Evolutionary conservation across 2,329 filamentous ascomycete genomes (phyloP).

Genomic region (Aschersonia sp.): DNA sequence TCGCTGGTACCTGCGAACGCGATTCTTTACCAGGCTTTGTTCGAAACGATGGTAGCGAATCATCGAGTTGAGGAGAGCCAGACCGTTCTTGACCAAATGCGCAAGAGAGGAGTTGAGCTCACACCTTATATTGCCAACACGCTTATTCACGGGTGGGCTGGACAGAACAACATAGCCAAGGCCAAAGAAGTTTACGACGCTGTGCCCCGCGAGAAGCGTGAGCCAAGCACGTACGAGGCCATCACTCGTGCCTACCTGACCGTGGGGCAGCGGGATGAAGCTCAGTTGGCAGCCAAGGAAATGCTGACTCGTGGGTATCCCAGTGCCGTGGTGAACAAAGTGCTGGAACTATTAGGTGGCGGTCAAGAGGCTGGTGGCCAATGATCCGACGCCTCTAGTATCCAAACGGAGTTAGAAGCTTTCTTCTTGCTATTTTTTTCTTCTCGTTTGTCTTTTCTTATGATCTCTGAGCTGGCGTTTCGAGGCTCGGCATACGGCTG

Average conservation of each 20-base stretch:
- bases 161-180: constrained; percentile 65
- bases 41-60: constrained; percentile 94
- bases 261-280: constrained; percentile 62
- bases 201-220: constrained; percentile 65
- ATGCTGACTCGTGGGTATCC: constrained; percentile 87
- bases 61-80: constrained; percentile 68
- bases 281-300: constrained; percentile 70
- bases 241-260: constrained; percentile 92
- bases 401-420: no score
- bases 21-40: constrained; percentile 89
- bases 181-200: constrained; percentile 65
- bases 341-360: constrained; percentile 71
- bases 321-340: constrained; percentile 81
- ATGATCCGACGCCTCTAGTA: constrained; percentile 3
- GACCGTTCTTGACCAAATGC: constrained; percentile 63
- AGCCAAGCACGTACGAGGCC: constrained; percentile 96
- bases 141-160: constrained; percentile 91
- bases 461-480: not conserved
- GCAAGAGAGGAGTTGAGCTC: constrained; percentile 57
- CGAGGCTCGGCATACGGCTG: no score
- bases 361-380: constrained; percentile 22
- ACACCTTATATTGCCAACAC: constrained; percentile 98
- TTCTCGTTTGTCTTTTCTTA: not conserved
- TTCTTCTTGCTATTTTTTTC: constrained; percentile 3
- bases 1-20: constrained; percentile 56